These are phyloP conservation scores for Jasminum sambac DNA, from an alignment of 257 asterid species.

Conservation along the genomic window DNA sequence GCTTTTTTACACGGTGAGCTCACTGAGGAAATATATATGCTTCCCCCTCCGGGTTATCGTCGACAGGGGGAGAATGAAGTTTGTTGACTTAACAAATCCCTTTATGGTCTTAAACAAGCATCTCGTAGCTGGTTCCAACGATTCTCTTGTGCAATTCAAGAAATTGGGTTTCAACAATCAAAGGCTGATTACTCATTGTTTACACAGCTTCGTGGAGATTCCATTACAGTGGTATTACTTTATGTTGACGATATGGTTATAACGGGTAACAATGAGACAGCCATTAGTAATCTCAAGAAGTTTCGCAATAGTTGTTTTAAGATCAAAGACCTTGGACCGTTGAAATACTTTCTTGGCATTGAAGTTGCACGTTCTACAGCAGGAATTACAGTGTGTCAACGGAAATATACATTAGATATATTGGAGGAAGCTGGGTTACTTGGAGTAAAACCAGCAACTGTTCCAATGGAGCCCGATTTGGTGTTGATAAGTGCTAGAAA, in stretches of 20 bases:
- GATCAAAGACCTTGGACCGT: slow-evolving; percentile 4
- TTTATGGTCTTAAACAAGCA: not conserved
- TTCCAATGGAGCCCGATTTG: no score
- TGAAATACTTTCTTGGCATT: no score
- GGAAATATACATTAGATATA: no score
- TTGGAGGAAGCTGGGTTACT: no score
- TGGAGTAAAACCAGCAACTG: no score
- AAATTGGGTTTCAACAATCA: not conserved
- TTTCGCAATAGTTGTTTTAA: not conserved
- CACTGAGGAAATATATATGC: not conserved
- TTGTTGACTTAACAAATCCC: not conserved
- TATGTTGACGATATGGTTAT: slow-evolving; percentile 20
- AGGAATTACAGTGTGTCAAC: no score
- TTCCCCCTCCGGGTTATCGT: not conserved
- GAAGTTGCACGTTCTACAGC: no score
- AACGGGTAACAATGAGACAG: not conserved
- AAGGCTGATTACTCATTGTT: not conserved
- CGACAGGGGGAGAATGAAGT: not conserved
- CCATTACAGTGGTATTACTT: not conserved
- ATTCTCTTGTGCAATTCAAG: not conserved
- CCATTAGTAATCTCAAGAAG: not conserved
- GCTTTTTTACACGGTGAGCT: no score
- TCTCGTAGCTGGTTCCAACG: slow-evolving; percentile 7
- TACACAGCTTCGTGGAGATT: no score
- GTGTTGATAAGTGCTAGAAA: no score